Evolutionary conservation across 371 early-diverging fungal genomes (phyloP).

Genomic region (Phascolomyces articulosus): DNA sequence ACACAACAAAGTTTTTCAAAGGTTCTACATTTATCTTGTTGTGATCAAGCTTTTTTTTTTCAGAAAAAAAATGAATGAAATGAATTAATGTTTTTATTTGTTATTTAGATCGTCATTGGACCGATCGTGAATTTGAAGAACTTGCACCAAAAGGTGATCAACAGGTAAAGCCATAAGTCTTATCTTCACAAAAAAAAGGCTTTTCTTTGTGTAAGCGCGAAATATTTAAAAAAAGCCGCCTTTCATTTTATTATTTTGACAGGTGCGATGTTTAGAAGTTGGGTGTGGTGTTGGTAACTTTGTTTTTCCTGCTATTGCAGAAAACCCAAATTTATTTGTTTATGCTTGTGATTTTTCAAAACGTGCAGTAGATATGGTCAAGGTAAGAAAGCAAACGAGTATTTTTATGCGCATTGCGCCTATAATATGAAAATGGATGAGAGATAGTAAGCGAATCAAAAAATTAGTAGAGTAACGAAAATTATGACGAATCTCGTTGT

Average conservation of each 20-base stretch:
- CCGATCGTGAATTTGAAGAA: slow-evolving; percentile 93
- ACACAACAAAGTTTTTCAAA: slow-evolving; percentile 92
- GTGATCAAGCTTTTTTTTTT: too few species aligned
- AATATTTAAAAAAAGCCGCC: not conserved
- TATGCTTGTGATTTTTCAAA: slow-evolving; percentile 88
- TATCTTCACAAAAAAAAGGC: not conserved
- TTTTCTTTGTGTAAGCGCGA: too few species aligned
- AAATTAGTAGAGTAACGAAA: slow-evolving; percentile 50
- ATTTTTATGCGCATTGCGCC: too few species aligned
- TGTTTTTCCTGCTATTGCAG: slow-evolving; percentile 86
- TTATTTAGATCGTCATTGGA: slow-evolving; percentile 87
- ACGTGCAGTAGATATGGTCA: slow-evolving; percentile 80
- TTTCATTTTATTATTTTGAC: slow-evolving; percentile 5
- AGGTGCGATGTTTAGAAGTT: slow-evolving; percentile 65
- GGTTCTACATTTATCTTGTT: too few species aligned
- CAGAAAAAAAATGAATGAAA: not conserved
- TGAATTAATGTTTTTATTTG: not conserved
- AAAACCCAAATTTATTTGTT: slow-evolving; percentile 70
- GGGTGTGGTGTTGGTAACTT: slow-evolving; percentile 99
- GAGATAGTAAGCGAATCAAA: not conserved
- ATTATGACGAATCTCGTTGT: slow-evolving; percentile 67
- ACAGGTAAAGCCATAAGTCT: slow-evolving; percentile 9
- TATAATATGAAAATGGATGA: too few species aligned
- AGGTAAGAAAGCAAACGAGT: slow-evolving; percentile 30
- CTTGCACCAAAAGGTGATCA: slow-evolving; percentile 42